Evolutionary conservation across 139 green algal genomes (phyloP), one percentile per base, ranked within the genome.

Genomic region (Chlorella vulgaris): DNA sequence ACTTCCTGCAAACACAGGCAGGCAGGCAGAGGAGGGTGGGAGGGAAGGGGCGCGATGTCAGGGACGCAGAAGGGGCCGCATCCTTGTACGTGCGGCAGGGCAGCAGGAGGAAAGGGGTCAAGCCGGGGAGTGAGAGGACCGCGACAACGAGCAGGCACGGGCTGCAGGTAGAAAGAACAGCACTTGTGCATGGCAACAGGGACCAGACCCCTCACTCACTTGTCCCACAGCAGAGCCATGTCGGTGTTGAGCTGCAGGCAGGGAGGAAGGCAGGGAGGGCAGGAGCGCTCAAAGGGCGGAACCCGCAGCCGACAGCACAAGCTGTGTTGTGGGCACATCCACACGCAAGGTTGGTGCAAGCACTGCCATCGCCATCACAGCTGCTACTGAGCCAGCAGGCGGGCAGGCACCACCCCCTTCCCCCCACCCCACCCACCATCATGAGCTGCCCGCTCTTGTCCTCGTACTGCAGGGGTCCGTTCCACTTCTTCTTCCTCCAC

Each of bases 401-500:
- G n/a, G n/a, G n/a, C n/a, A n/a, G n/a, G n/a, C n/a, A n/a, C n/a
- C n/a, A n/a, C n/a, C n/a, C n/a, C n/a, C n/a, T n/a, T n/a, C n/a
- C n/a, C n/a, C n/a, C n/a, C n/a, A n/a, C n/a, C n/a, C n/a, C n/a
- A n/a, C n/a, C n/a, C n/a, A n/a, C n/a, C 95, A 98, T 98, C 95
- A 98, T 98, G 28, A 98, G 89, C 77, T 90, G 28, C 2, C 81
- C 76, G 66, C 55, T 90, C 80, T 88, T 88, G 88, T 97, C 92
- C 85, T 97, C 89, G 81, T 94, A 97, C 88, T 97, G 91, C 79
- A 90, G 60, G 1, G 94, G 94, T 31, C 92, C 92, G 38, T 88
- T 82, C 92, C 92, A 96, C 73, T 93, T 93, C 83, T 94, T 95
- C 86, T 93, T 93, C 31, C 69, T 88, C 93, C 93, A 96, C 84